Evolutionary conservation across 1,284 basidiomycete genomes (phyloP).

Genomic region (Lentinula novae-zelandiae): DNA sequence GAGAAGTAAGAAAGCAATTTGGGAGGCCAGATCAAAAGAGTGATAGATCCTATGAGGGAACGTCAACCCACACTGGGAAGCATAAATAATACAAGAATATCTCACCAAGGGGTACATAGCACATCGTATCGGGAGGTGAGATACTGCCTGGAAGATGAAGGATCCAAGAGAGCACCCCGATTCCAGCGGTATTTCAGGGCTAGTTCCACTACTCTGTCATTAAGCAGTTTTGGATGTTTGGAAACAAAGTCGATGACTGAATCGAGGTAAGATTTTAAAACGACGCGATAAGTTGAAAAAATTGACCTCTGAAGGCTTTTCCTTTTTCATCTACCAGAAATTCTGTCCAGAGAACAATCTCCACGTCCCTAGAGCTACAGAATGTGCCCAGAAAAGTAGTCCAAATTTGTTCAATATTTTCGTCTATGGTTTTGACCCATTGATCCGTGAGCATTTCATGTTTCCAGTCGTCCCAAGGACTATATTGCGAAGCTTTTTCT

Average conservation of each 20-base stretch:
- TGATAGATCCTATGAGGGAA: slow-evolving; percentile 39
- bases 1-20: slow-evolving; percentile 35
- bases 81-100: slow-evolving; percentile 3
- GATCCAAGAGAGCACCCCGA: slow-evolving; percentile 25
- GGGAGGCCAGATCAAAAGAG: slow-evolving; percentile 37
- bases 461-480: slow-evolving; percentile 31
- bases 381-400: slow-evolving; percentile 29
- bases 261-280: background rate
- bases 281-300: background rate
- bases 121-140: slow-evolving; percentile 31
- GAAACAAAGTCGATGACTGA: slow-evolving; percentile 45
- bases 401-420: slow-evolving; percentile 27
- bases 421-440: slow-evolving; percentile 24
- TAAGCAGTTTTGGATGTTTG: slow-evolving; percentile 30
- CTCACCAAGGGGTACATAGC: slow-evolving; percentile 42
- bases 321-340: slow-evolving; percentile 28
- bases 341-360: slow-evolving; percentile 31
- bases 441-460: slow-evolving; percentile 18
- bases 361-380: slow-evolving; percentile 29
- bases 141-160: slow-evolving; percentile 10
- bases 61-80: background rate
- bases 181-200: slow-evolving; percentile 43
- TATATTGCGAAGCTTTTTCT: slow-evolving; percentile 15
- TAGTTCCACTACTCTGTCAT: slow-evolving; percentile 38
- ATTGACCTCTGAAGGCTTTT: slow-evolving; percentile 26